Conservation (phyloP, 495 filamentous ascomycete species). For the Aspergillus haitiensis region DNA sequence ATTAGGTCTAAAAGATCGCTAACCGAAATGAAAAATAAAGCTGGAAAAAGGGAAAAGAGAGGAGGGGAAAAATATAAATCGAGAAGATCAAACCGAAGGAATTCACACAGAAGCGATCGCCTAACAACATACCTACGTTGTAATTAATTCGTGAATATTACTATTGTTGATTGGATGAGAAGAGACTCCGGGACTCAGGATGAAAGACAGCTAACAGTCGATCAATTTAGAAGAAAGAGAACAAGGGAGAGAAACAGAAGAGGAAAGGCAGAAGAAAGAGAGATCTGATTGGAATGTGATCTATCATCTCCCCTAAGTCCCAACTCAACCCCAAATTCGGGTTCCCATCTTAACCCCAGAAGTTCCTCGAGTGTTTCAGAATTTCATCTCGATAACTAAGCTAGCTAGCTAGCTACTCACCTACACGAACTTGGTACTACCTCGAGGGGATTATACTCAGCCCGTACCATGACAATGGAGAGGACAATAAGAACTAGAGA, state of each 20-base stretch:
- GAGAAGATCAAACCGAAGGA: not conserved
- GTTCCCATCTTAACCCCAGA: constrained; percentile 1
- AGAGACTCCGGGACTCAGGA: not conserved
- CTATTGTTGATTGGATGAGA: too few relatives aligned
- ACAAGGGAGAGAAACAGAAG: not conserved
- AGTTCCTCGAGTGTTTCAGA: constrained; percentile 1
- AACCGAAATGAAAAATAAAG: not conserved
- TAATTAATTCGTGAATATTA: not conserved
- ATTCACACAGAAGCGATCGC: not conserved
- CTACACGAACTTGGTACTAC: too few relatives aligned
- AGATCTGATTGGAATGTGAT: not conserved
- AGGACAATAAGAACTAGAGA: too few relatives aligned
- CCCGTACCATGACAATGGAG: too few relatives aligned
- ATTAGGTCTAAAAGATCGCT: too few relatives aligned
- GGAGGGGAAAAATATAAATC: not conserved
- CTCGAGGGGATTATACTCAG: too few relatives aligned
- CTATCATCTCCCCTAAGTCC: not conserved
- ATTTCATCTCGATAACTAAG: not conserved
- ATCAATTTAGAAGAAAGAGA: not conserved
- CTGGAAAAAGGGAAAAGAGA: not conserved
- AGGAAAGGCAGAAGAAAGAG: not conserved
- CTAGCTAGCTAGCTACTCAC: not conserved
- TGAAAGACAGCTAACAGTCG: not conserved
- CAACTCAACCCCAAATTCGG: not conserved
- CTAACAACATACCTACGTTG: not conserved